phyloP scores from a whole-genome alignment of 768 basidiomycete genomes.

The Russula abietina region DNA sequence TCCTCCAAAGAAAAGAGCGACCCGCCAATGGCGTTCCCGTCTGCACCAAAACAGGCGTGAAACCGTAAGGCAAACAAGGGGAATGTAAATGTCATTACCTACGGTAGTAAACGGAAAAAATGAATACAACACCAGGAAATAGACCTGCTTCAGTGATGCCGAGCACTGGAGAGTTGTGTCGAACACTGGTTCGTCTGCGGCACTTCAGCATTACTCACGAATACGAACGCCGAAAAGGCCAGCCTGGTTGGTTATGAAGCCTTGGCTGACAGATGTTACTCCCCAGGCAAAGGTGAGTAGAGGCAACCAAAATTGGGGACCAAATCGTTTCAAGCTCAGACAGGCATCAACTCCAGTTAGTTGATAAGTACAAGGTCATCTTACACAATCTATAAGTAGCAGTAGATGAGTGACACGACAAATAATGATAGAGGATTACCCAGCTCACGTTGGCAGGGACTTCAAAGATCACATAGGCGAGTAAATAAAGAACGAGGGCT shows the following conservation, averaged over 20 bases:
- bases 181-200: not conserved
- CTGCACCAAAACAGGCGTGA: conserved; percentile 31
- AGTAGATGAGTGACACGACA: not conserved
- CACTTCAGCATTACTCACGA: conserved; percentile 32
- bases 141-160: conserved; percentile 54
- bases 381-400: conserved; percentile 38
- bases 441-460: conserved; percentile 49
- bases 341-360: conserved; percentile 3
- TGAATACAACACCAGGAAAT: conserved; percentile 38
- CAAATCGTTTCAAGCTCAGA: conserved; percentile 48
- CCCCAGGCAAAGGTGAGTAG: conserved; percentile 56
- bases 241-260: conserved; percentile 47
- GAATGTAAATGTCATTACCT: conserved; percentile 29
- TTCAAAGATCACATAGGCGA: conserved; percentile 56
- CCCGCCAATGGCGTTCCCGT: conserved; percentile 53
- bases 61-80: not conserved
- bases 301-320: conserved; percentile 58
- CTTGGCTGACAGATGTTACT: conserved; percentile 48
- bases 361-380: not conserved
- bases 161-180: conserved; percentile 36
- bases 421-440: not conserved
- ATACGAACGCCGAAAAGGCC: conserved; percentile 52
- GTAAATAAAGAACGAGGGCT: conserved; percentile 52
- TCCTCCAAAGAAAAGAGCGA: conserved; percentile 58
- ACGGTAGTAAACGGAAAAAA: conserved; percentile 55